Conservation (phyloP, 257 asterid genomes). For the Solanum boliviense region DNA sequence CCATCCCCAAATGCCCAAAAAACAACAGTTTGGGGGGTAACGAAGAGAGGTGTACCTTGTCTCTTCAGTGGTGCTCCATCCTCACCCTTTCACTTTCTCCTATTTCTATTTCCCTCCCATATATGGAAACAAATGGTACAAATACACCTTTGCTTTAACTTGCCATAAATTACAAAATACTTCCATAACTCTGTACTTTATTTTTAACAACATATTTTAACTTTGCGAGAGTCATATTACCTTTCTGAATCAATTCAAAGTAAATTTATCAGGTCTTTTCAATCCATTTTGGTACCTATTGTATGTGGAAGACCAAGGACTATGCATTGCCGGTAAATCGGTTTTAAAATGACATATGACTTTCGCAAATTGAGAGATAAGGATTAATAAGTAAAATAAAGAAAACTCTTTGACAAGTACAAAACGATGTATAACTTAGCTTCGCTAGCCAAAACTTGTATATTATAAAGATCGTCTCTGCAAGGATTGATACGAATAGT, state of each 20-base stretch:
- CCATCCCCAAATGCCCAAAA: conserved; percentile 25
- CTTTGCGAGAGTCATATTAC: not conserved
- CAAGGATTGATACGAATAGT: not conserved
- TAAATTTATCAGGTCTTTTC: not conserved
- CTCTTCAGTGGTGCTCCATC: not conserved
- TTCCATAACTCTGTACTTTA: not conserved
- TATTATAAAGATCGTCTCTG: not conserved
- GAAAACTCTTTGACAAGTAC: not conserved
- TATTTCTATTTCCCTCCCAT: not conserved
- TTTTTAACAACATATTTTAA: not conserved
- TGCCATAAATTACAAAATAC: not conserved
- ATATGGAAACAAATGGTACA: not conserved
- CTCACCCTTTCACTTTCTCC: not conserved
- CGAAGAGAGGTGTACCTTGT: not conserved
- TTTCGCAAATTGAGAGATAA: not conserved
- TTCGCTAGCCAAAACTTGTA: not conserved
- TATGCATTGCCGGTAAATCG: not conserved
- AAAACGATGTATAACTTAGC: not conserved
- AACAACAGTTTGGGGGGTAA: not conserved
- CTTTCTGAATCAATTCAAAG: accelerated
- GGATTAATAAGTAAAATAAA: not conserved
- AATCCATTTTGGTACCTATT: not conserved
- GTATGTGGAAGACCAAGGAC: not conserved
- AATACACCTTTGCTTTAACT: not conserved
- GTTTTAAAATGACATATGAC: not conserved